These are phyloP conservation scores for Achlya hypogyna DNA, from an alignment of 352 stramenopile genomes.

Conservation along the genomic window DNA sequence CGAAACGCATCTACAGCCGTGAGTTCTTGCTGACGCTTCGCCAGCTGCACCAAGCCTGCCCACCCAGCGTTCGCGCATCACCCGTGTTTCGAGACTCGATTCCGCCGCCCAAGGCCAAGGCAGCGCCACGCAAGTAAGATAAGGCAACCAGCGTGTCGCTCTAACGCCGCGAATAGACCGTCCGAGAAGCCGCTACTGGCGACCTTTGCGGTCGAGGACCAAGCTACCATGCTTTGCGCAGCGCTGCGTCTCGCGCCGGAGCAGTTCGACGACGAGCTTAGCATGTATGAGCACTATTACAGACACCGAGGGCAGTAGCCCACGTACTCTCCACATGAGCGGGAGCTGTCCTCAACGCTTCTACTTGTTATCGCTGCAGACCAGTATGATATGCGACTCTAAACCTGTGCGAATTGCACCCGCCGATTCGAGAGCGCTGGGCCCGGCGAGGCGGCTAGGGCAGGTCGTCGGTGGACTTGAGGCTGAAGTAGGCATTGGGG, in stretches of 20 bases:
- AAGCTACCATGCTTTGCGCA: background rate
- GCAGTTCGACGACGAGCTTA: background rate
- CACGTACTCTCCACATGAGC: too few relatives aligned
- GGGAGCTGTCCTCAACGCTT: too few relatives aligned
- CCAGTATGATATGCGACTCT: too few relatives aligned
- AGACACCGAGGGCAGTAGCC: too few relatives aligned
- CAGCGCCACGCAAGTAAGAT: too few relatives aligned
- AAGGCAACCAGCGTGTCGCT: too few relatives aligned
- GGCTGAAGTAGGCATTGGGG: background rate
- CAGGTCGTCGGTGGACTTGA: background rate
- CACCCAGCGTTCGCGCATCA: background rate
- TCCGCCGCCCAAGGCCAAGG: background rate
- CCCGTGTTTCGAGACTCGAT: background rate
- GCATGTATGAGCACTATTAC: background rate
- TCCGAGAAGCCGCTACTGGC: too few relatives aligned
- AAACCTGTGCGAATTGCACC: too few relatives aligned
- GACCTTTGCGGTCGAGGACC: background rate
- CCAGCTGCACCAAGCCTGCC: background rate
- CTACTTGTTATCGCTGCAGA: too few relatives aligned
- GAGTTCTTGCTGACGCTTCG: background rate
- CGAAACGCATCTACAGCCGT: background rate
- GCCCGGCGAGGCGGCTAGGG: background rate
- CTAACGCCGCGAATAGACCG: background rate
- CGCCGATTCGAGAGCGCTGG: too few relatives aligned
- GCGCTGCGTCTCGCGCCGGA: background rate